Conservation (phyloP, 257 asterid species). For the Solanum sejunctum region DNA sequence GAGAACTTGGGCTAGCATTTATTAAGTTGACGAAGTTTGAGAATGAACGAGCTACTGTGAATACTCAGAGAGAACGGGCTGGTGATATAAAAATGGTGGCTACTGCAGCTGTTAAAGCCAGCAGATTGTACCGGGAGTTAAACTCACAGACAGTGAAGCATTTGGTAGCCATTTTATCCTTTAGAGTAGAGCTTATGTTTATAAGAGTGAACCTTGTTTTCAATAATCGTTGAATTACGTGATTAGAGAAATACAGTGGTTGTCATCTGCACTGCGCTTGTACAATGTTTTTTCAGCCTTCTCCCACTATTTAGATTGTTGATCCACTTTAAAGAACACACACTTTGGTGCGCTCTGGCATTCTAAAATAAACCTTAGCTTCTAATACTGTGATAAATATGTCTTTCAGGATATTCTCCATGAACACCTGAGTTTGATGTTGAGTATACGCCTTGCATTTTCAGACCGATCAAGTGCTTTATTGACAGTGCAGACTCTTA, state of each 20-base stretch:
- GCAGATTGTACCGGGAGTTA: constrained; percentile 75
- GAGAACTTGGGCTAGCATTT: constrained; percentile 81
- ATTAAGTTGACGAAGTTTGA: constrained; percentile 81
- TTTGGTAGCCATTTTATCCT: constrained; percentile 42
- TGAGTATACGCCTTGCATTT: constrained; percentile 68
- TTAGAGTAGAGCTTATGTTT: not conserved
- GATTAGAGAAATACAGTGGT: not conserved
- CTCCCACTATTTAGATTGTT: not conserved
- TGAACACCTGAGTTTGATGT: constrained; percentile 85
- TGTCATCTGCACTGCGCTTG: not conserved
- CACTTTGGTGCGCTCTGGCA: not conserved
- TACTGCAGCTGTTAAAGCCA: constrained; percentile 78
- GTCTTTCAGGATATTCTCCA: constrained; percentile 67
- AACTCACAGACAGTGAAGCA: constrained; percentile 68
- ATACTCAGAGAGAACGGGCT: constrained; percentile 66
- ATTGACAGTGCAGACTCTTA: constrained; percentile 85
- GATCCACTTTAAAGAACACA: not conserved
- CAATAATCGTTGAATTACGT: not conserved
- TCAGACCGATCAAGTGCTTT: constrained; percentile 93
- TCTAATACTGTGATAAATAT: not conserved
- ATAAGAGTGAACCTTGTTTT: not conserved
- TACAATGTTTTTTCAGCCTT: not conserved
- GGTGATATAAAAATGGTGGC: constrained; percentile 74
- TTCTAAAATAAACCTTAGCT: not conserved
- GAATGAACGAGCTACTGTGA: constrained; percentile 50